These are phyloP conservation scores for Arthrobotrys entomopaga DNA, from an alignment of 2,329 filamentous ascomycete genomes.

Conservation along the genomic window DNA sequence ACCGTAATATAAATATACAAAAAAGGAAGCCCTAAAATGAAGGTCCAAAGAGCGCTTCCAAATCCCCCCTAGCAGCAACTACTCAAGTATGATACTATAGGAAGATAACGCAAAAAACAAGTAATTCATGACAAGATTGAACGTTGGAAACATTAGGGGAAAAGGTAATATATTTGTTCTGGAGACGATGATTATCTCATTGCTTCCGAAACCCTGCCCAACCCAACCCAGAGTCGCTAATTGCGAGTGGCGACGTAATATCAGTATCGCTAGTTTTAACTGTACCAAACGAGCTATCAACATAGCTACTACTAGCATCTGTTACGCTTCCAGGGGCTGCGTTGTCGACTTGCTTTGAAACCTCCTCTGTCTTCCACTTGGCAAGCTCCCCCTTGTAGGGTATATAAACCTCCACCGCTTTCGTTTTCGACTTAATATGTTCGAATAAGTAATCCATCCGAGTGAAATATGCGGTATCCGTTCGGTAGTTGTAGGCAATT, in stretches of 20 bases:
- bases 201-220: constrained; percentile 45
- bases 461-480: constrained; percentile 50
- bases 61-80: too few relatives aligned
- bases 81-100: too few relatives aligned
- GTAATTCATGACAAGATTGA: not conserved
- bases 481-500: constrained; percentile 55
- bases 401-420: constrained; percentile 51
- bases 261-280: constrained; percentile 47
- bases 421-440: constrained; percentile 54
- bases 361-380: constrained; percentile 52
- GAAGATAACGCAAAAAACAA: too few relatives aligned
- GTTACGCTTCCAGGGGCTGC: constrained; percentile 42
- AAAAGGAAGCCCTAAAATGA: not conserved
- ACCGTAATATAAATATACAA: not conserved
- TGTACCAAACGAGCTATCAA: constrained; percentile 46
- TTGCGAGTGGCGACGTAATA: constrained; percentile 46
- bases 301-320: constrained; percentile 44
- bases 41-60: too few relatives aligned
- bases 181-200: not conserved
- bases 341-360: constrained; percentile 35
- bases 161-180: too few relatives aligned
- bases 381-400: constrained; percentile 52
- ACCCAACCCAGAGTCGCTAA: constrained; percentile 50
- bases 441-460: constrained; percentile 55
- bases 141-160: not conserved